Percentiles rank a stretch among this genome's conserved stretches.
phyloP scores from a whole-genome alignment of 2,329 filamentous ascomycete species.

The Verticillium zaregamsianum region DNA sequence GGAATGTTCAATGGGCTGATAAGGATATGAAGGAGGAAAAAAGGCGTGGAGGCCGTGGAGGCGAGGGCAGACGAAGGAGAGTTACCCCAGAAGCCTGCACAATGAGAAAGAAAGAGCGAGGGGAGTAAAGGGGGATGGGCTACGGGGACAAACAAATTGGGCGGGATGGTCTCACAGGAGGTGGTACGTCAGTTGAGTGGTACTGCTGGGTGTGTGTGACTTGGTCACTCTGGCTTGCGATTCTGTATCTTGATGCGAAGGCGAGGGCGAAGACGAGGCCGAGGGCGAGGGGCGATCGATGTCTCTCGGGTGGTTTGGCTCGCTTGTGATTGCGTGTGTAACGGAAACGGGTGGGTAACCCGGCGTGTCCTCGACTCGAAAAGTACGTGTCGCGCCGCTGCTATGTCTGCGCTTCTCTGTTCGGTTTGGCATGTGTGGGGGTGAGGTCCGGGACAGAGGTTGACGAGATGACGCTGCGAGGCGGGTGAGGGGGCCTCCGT shows the following conservation, averaged over 20 bases:
- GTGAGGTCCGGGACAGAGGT: constrained; percentile 8
- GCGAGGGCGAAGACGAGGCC: too few species aligned
- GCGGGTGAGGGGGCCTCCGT: neutral
- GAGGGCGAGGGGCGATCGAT: neutral
- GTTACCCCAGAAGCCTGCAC: neutral
- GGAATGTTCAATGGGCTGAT: neutral
- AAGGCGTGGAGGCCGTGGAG: too few species aligned
- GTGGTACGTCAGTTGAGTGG: neutral
- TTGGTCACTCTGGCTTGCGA: neutral
- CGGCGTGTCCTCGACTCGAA: neutral
- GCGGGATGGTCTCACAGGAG: neutral
- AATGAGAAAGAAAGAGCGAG: neutral
- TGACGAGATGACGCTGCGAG: constrained; percentile 4
- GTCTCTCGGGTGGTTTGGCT: neutral
- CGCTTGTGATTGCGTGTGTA: neutral
- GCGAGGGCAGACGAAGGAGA: too few species aligned
- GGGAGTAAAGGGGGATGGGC: neutral
- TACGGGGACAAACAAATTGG: neutral
- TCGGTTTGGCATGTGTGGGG: constrained; percentile 22
- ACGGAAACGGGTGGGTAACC: neutral
- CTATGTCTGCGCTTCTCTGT: constrained; percentile 3
- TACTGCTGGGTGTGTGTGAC: neutral
- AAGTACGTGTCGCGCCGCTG: neutral
- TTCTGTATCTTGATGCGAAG: neutral
- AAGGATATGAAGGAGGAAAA: neutral